These are phyloP conservation scores for Candida alai DNA, from an alignment of 805 yeast species.

Conservation along the genomic window DNA sequence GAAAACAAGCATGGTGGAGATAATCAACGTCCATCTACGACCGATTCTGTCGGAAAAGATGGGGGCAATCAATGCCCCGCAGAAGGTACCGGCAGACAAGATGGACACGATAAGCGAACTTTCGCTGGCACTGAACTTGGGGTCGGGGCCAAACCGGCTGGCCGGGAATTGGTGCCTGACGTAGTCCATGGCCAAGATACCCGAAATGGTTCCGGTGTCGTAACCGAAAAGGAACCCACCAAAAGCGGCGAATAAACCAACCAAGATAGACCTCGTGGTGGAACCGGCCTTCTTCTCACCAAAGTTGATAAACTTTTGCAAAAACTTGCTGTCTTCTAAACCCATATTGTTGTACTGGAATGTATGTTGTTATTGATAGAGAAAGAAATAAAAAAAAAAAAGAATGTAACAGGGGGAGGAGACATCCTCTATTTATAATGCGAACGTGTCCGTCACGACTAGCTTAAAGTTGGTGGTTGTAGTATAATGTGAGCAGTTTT, in stretches of 20 bases:
- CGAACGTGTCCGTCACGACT: too few species aligned
- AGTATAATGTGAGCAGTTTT: too few species aligned
- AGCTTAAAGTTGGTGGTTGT: too few species aligned
- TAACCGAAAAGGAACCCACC: conserved; percentile 42
- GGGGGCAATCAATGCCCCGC: conserved; percentile 38
- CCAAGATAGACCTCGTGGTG: conserved; percentile 36
- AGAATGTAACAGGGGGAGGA: too few species aligned
- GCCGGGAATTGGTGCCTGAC: conserved; percentile 26
- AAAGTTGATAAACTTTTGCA: conserved; percentile 35
- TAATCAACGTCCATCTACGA: conserved; percentile 35
- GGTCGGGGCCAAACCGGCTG: conserved; percentile 6
- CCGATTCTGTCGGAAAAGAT: conserved; percentile 35
- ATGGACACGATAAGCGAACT: conserved; percentile 22
- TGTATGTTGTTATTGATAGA: background rate
- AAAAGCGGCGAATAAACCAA: conserved; percentile 38
- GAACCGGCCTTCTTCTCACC: conserved; percentile 48
- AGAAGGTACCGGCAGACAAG: conserved; percentile 41
- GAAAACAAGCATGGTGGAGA: conserved; percentile 30
- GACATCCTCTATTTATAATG: too few species aligned
- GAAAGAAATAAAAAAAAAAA: background rate
- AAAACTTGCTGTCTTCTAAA: conserved; percentile 31
- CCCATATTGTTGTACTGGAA: conserved; percentile 24
- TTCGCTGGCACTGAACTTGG: conserved; percentile 18
- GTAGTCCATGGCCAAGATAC: conserved; percentile 39
- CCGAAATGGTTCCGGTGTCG: conserved; percentile 42